phyloP scores from a whole-genome alignment of 495 filamentous ascomycete species.

The Astrocystis sublimbata region DNA sequence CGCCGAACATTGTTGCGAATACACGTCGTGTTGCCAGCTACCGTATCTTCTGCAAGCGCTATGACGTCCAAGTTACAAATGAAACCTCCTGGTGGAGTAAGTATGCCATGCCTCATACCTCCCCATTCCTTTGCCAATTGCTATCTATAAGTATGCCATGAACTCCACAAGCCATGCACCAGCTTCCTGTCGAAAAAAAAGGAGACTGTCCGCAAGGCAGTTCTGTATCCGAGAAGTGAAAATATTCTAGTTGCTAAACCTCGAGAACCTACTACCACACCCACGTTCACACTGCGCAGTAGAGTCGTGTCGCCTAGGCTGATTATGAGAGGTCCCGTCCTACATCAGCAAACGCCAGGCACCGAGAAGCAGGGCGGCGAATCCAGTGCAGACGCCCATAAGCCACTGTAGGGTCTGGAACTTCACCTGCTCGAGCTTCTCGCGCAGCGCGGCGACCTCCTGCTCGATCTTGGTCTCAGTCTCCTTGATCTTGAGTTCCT shows the following conservation, averaged over 20 bases:
- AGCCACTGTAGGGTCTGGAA: conserved; percentile 98
- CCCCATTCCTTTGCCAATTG: background rate
- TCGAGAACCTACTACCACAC: background rate
- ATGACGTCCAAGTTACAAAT: background rate
- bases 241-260: background rate
- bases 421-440: conserved; percentile 94
- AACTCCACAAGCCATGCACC: conserved; percentile 12
- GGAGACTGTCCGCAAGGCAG: background rate
- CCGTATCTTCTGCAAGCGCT: too few relatives aligned
- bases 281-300: background rate
- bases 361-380: conserved; percentile 91
- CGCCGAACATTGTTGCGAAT: too few relatives aligned
- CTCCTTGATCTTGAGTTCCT: conserved; percentile 98
- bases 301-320: too few relatives aligned
- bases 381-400: conserved; percentile 93
- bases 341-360: conserved; percentile 86
- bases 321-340: too few relatives aligned
- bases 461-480: conserved; percentile 98
- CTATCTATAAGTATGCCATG: background rate
- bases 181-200: background rate
- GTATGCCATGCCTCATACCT: background rate
- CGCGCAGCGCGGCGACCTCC: conserved; percentile 86
- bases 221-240: background rate
- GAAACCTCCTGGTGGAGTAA: background rate
- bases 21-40: too few relatives aligned